Evolutionary conservation across 768 basidiomycete species (phyloP), one percentile per base, ranked within the genome.

Genomic region (Boletellus sp.): DNA sequence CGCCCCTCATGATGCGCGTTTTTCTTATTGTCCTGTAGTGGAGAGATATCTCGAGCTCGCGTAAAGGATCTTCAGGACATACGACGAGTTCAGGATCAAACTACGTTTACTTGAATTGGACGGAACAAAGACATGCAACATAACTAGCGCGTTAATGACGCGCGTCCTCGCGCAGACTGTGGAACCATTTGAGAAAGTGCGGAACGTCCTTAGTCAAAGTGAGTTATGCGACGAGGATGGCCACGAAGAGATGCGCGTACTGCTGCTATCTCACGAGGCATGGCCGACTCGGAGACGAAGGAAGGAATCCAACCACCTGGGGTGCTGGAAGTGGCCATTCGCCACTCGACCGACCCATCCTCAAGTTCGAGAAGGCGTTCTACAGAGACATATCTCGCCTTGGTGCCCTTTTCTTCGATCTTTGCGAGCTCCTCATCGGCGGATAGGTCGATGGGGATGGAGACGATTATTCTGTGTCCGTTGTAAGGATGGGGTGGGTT

Each of bases 31-130:
- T 44, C n/a, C 22, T 53, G 6, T 48, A 91, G 89, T 91, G 57
- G 89, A 90, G 59, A 79, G 90, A 50, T 92, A 92, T 63, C 75
- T 92, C n/a, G 90, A 92, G 58, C 77, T 92, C 41, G 88, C 83
- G 37, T 92, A 60, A 61, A 33, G 22, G 34, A 20, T 15, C 19
- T 11, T 28, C 22, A 20, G 23, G n/a, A 33, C 4, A 26, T n/a
- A 50, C 24, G 26, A 39, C 23, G 6, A 38, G 19, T 19, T 19
- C 20, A 40, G 10, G 22, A 36, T 19, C 16, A 36, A 23, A 19
- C 10, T 40, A 12, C 48, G 5, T 39, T 35, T 10, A 28, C n/a
- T n/a, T n/a, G n/a, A 28, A 28, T 10, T 28, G 48, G 28, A 28
- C 36, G 28, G 45, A 46, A 45, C 22, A 41, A 15, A 31, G 13